These are phyloP conservation scores for Pezicula radicicola DNA, from an alignment of 2,329 filamentous ascomycete species.

Conservation along the genomic window DNA sequence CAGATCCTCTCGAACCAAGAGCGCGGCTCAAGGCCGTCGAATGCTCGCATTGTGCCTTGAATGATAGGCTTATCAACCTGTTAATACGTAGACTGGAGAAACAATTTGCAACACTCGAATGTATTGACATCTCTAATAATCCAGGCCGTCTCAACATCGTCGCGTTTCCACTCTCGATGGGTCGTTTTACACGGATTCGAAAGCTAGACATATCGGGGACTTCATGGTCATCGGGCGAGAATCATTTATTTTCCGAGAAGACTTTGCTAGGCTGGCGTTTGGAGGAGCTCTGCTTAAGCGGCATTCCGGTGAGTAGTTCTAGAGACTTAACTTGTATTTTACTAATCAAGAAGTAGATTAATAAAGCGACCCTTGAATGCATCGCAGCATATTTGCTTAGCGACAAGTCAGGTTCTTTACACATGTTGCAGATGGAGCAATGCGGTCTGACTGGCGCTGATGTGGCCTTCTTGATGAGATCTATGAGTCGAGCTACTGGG, in stretches of 20 bases:
- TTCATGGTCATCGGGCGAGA: conserved; percentile 57
- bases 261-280: conserved; percentile 65
- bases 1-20: conserved; percentile 61
- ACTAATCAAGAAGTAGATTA: conserved; percentile 38
- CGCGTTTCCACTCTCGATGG: conserved; percentile 63
- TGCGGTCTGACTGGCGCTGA: conserved; percentile 64
- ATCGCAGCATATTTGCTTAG: conserved; percentile 62
- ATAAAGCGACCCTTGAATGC: conserved; percentile 61
- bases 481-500: conserved; percentile 51
- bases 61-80: conserved; percentile 55
- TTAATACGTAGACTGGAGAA: conserved; percentile 61
- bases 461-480: conserved; percentile 61
- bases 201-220: conserved; percentile 65
- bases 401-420: conserved; percentile 56
- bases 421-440: conserved; percentile 62
- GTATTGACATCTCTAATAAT: conserved; percentile 64
- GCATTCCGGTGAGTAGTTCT: conserved; percentile 43
- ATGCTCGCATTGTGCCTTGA: conserved; percentile 59
- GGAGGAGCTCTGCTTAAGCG: conserved; percentile 63
- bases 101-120: conserved; percentile 65
- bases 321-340: not conserved
- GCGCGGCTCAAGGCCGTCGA: conserved; percentile 67
- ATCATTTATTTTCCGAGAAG: conserved; percentile 63
- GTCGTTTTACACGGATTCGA: conserved; percentile 63
- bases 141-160: conserved; percentile 61